Conservation (phyloP, 257 asterid species). For the Solanum pimpinellifolium region DNA sequence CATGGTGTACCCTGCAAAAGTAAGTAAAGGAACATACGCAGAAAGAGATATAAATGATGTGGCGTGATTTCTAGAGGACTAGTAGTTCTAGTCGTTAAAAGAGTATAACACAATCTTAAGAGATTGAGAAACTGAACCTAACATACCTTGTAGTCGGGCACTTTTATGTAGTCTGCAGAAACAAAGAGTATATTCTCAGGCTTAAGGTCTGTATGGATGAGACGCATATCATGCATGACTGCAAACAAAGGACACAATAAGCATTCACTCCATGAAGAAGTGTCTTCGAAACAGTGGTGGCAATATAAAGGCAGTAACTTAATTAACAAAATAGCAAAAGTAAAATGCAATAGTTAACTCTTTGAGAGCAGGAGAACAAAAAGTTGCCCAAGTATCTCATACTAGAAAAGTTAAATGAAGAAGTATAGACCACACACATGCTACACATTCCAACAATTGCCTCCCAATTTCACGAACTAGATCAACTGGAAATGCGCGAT, state of each 20-base stretch:
- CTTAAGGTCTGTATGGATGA: slow-evolving; percentile 46
- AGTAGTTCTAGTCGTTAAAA: not conserved
- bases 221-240: slow-evolving; percentile 49
- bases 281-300: not conserved
- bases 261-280: not conserved
- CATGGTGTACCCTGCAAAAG: slow-evolving; percentile 28
- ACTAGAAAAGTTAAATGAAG: slow-evolving; percentile 2
- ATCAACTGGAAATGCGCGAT: slow-evolving; percentile 48
- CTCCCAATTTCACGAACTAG: slow-evolving; percentile 54
- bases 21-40: not conserved
- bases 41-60: not conserved
- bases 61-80: not conserved
- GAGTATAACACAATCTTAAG: not conserved
- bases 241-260: slow-evolving; percentile 2
- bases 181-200: slow-evolving; percentile 47
- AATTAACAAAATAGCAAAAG: not conserved
- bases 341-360: not conserved
- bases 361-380: not conserved
- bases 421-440: slow-evolving; percentile 32
- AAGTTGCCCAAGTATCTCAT: slow-evolving; percentile 1
- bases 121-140: not conserved
- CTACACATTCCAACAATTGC: slow-evolving; percentile 52
- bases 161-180: slow-evolving; percentile 34
- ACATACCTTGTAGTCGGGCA: slow-evolving; percentile 35
- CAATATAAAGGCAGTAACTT: not conserved